Base-by-base conservation (phyloP, 805 yeast species). In the Grigorovia jiainica region DNA sequence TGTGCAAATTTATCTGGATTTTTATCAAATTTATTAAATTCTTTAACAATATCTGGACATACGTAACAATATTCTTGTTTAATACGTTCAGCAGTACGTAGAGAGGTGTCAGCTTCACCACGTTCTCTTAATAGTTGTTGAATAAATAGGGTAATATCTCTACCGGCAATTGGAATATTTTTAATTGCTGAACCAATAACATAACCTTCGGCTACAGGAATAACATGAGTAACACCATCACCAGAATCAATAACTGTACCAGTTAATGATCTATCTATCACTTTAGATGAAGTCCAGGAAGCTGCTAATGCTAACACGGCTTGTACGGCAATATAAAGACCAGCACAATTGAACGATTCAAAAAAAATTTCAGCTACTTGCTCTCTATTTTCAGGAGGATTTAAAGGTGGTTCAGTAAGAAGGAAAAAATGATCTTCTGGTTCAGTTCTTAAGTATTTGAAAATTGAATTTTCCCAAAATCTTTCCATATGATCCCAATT, bases 401-500 rank as follows among this genome's bases (percentile, higher is more conserved):
- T 92, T 51, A 92, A 75, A 18, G 99, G 99, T 9, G 99, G 99
- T 67, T 92, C 99, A 40, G 99, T 92, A 44, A 92, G 68, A 43
- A 92, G 69, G 65, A 92, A 92, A 60, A 86, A 87, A 60, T 92
- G 99, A 65, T 92, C 99, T 64, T 92, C 99, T 13, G 99, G 99
- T 66, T 92, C 98, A 62, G 97, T 87, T 63, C 96, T 79, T 53
- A 92, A 74, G 62, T 92, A 92, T 67, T 92, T 90, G 71, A 92
- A 92, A 57, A 92, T 89, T 37, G 95, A 86, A 57, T 85, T 84
- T 60, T 92, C 97, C 98, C 98, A 92, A 65, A 87, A 90, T 61
- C 98, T 75, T 65, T 92, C 98, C 98, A 92, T 92, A 60, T 92
- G 97, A 67, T 92, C 98, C 98, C 98, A 92, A 64, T 92, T 87